Conservation (phyloP, 2,329 filamentous ascomycete genomes). For the Albifimbria verrucaria region DNA sequence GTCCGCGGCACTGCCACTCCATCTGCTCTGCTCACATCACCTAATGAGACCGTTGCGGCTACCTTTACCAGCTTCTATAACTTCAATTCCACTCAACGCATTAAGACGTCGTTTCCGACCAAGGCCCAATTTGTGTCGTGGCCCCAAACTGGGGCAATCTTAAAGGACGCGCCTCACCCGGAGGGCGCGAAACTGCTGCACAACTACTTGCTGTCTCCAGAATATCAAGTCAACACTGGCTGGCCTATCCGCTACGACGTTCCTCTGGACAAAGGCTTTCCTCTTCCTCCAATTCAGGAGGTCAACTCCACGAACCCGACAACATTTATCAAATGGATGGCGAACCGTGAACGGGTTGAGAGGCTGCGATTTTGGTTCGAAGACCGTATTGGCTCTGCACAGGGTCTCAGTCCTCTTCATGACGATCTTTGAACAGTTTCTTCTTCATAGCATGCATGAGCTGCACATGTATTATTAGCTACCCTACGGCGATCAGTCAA, state of each 20-base stretch:
- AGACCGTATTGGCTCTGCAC: slow-evolving; percentile 35
- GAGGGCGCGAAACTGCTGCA: slow-evolving; percentile 49
- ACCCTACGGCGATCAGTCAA: too few relatives aligned
- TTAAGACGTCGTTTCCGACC: slow-evolving; percentile 27
- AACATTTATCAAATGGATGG: slow-evolving; percentile 38
- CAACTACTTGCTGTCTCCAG: slow-evolving; percentile 40
- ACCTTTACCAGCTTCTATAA: slow-evolving; percentile 28
- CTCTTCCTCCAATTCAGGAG: slow-evolving; percentile 21
- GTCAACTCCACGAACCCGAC: slow-evolving; percentile 30
- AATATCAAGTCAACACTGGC: slow-evolving; percentile 29
- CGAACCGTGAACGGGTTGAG: slow-evolving; percentile 37
- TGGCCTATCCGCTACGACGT: slow-evolving; percentile 35
- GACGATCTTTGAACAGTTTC: slow-evolving; percentile 23
- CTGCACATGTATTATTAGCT: too few relatives aligned
- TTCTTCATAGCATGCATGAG: too few relatives aligned
- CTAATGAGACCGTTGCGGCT: slow-evolving; percentile 26
- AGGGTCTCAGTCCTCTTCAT: slow-evolving; percentile 35
- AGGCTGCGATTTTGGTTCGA: slow-evolving; percentile 39
- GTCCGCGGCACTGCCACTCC: slow-evolving; percentile 49
- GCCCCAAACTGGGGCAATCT: slow-evolving; percentile 46
- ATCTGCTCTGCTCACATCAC: slow-evolving; percentile 23
- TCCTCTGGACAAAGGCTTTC: slow-evolving; percentile 20
- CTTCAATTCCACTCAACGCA: slow-evolving; percentile 9
- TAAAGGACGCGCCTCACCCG: slow-evolving; percentile 44
- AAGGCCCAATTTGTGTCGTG: slow-evolving; percentile 43